A percentile compares a stretch with the other conserved stretches of the same genome.
Evolutionary conservation across 169 alveolate genomes (phyloP).

Genomic region (Blepharisma undulans): DNA sequence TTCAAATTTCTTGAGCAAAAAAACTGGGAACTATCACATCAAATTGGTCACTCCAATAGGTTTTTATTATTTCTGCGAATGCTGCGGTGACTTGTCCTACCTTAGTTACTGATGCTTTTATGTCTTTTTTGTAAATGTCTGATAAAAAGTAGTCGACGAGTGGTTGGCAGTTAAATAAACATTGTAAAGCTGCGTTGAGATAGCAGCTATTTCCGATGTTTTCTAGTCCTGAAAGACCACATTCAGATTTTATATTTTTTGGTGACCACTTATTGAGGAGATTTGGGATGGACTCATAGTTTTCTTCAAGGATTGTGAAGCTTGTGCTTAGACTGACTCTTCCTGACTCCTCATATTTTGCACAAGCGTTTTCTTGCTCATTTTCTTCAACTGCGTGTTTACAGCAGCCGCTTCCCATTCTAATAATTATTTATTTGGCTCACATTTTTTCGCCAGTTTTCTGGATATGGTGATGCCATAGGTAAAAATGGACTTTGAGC

Average conservation of each 20-base stretch:
- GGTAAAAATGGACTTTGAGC: background rate
- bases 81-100: conserved; percentile 56
- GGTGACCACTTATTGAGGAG: background rate
- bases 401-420: background rate
- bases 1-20: background rate
- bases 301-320: background rate
- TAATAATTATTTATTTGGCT: too few relatives aligned
- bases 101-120: conserved; percentile 59
- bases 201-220: conserved; percentile 85
- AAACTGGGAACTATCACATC: background rate
- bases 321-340: background rate
- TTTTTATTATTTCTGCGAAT: conserved; percentile 55
- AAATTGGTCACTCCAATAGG: conserved; percentile 59
- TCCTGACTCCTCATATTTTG: background rate
- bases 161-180: conserved; percentile 68
- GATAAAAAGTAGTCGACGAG: conserved; percentile 68
- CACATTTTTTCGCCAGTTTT: background rate
- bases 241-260: background rate
- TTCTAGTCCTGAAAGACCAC: conserved; percentile 59
- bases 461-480: background rate
- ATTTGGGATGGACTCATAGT: background rate
- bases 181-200: conserved; percentile 77
- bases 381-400: background rate
- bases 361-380: background rate
- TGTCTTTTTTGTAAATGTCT: conserved; percentile 50